Evolutionary conservation across 257 asterid genomes (phyloP), one percentile per base, ranked within the genome.

Genomic region (Gentiana dahurica): DNA sequence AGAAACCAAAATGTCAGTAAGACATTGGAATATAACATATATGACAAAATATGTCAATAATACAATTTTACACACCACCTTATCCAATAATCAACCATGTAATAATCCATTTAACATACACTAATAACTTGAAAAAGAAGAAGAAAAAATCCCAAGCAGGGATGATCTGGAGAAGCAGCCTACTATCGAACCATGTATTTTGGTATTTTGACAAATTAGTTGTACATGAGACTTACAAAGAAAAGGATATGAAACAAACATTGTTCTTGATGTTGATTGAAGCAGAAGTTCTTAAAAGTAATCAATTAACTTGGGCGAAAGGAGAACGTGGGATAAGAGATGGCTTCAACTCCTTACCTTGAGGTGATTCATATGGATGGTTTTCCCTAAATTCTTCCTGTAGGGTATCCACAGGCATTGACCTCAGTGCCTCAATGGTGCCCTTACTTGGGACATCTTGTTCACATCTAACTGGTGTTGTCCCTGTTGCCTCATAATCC

Each of bases 401-500:
- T 58, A 88, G 93, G 35, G 73, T 59, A 33, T 82, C 97, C 80
- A 81, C 65, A 32, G 95, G 94, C 91, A 77, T 67, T 50, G 95
- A 74, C 36, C 89, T 70, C 3, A 89, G 81, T 33, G 91, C 81
- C 78, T 89, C 97, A 0, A 85, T 89, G 1, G 78, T 73, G 51
- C 70, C 73, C 65, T 85, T 83, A 78, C 79, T 75, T 5, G 97
- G 97, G 67, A 81, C 69, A 57, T 79, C 87, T 0, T 77, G 59
- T 72, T 88, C 95, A 9, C 60, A 52, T 57, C 85, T 67, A n/a
- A 49, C 51, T 12, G 97, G 97, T 6, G 95, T 83, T 34, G 75
- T 67, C 11, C 97, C 94, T 1, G 89, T 85, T 44, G 94, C 76
- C 69, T 81, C 89, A 49, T 89, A 89, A 58, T 81, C 95, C 95